phyloP scores from a whole-genome alignment of 176 grass and related monocot genomes.

The Cenchrus americanus region DNA sequence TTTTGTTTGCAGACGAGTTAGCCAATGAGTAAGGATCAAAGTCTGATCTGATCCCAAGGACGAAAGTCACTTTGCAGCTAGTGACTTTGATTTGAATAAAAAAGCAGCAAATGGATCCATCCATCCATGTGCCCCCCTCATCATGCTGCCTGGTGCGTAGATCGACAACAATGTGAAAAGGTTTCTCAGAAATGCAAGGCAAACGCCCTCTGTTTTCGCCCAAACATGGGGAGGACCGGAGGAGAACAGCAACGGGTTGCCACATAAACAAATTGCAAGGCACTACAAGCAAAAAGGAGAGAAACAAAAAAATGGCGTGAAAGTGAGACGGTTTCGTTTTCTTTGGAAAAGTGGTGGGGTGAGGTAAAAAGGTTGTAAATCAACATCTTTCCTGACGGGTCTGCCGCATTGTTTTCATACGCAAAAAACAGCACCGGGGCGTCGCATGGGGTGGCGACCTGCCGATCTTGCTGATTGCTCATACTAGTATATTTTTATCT shows the following conservation, averaged over 20 bases:
- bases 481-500: not conserved
- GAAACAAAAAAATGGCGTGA: not conserved
- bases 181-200: not conserved
- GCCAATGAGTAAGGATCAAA: constrained; percentile 17
- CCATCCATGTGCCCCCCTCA: not conserved
- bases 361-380: not conserved
- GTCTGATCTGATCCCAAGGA: constrained; percentile 42
- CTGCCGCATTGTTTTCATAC: constrained; percentile 15
- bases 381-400: constrained; percentile 7
- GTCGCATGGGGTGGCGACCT: not conserved
- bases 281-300: not conserved
- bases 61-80: constrained; percentile 22
- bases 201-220: constrained; percentile 24
- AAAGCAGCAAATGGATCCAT: constrained; percentile 14
- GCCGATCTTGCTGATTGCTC: not conserved
- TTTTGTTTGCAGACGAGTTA: constrained; percentile 9
- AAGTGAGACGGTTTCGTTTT: not conserved
- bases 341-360: constrained; percentile 1
- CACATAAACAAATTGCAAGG: constrained; percentile 29
- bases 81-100: constrained; percentile 24
- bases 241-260: constrained; percentile 34
- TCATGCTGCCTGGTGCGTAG: constrained; percentile 37
- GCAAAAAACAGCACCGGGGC: constrained; percentile 2
- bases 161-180: not conserved
- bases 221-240: constrained; percentile 16